Evolutionary conservation across 75 land plant species (phyloP), one percentile per base, ranked within the genome.

Genomic region (Pseudotsuga menziesii): DNA sequence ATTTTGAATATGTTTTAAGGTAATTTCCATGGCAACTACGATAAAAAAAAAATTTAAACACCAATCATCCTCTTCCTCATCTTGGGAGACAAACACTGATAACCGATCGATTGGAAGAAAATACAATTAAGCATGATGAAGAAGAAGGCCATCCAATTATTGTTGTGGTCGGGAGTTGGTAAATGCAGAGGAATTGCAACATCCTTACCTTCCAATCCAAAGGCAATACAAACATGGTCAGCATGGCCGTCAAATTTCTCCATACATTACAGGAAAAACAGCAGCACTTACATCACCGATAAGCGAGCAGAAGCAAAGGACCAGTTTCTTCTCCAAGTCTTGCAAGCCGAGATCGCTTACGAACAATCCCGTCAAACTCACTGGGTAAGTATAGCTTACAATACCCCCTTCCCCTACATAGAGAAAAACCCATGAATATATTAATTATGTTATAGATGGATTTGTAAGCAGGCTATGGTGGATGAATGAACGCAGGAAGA

Each of bases 261-360:
- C 67, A 15, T n/a, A 19, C 60, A 58, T 58, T 58, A 4, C 60
- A 58, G 2, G 60, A 58, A 58, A 58, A 58, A 58, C 6, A 58
- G 1, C 67, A 35, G 48, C 48, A 44, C 48, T 44, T 44, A 27
- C 36, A 4, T 4, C 4, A 15, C 32, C 32, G 17, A 5, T 35
- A 29, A 63, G 0, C 67, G 67, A 63, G 67, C 36, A 63, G 67
- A 63, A 32, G 67, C 36, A 63, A 39, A 29, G 17, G 67, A 63
- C 6, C 19, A 63, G 4, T 4, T 27, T 4, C 39, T 63, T 7
- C 27, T 63, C 17, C 39, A 32, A 29, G 36, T 4, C 29, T 19
- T 63, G 39, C 36, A 63, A 63, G 29, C 67, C 27, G 67, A 63
- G 19, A 63, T 63, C 67, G 15, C 19, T 63, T 63, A 63, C 67